Conservation (phyloP, 371 early-diverging fungal species). For the Rhizopus sp. region DNA sequence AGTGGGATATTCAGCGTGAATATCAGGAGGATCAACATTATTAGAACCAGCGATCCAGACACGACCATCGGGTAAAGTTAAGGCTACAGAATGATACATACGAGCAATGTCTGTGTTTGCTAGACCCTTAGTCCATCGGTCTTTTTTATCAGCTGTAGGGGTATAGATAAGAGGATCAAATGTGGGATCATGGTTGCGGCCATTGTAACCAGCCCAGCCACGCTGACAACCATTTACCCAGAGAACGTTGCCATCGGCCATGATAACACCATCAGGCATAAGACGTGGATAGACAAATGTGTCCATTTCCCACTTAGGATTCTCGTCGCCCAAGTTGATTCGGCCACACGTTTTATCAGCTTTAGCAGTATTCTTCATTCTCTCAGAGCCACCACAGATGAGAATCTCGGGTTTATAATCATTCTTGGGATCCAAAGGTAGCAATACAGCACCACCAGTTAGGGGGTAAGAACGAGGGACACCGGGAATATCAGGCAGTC, state of each 20-base stretch:
- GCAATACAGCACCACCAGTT: conserved; percentile 58
- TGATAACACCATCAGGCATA: conserved; percentile 64
- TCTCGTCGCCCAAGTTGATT: conserved; percentile 49
- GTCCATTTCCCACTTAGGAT: conserved; percentile 63
- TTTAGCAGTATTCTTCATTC: conserved; percentile 34
- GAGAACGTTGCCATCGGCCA: conserved; percentile 62
- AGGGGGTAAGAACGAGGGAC: conserved; percentile 64
- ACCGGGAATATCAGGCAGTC: conserved; percentile 58
- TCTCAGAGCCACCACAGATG: conserved; percentile 62
- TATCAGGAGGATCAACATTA: conserved; percentile 46
- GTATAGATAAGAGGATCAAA: conserved; percentile 62
- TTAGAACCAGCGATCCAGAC: conserved; percentile 55
- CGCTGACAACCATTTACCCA: conserved; percentile 63
- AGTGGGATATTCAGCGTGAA: conserved; percentile 52
- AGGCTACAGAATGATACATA: conserved; percentile 70
- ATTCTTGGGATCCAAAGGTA: conserved; percentile 61
- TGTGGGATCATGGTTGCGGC: conserved; percentile 54
- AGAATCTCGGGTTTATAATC: conserved; percentile 61
- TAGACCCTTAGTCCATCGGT: conserved; percentile 47
- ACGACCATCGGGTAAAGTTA: conserved; percentile 57
- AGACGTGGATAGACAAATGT: conserved; percentile 58
- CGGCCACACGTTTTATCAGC: conserved; percentile 58
- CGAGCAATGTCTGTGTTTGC: conserved; percentile 63
- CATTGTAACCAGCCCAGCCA: conserved; percentile 64
- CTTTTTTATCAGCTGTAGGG: conserved; percentile 38